Base-by-base conservation (phyloP, 257 asterid species). In the Perilla frutescens region DNA sequence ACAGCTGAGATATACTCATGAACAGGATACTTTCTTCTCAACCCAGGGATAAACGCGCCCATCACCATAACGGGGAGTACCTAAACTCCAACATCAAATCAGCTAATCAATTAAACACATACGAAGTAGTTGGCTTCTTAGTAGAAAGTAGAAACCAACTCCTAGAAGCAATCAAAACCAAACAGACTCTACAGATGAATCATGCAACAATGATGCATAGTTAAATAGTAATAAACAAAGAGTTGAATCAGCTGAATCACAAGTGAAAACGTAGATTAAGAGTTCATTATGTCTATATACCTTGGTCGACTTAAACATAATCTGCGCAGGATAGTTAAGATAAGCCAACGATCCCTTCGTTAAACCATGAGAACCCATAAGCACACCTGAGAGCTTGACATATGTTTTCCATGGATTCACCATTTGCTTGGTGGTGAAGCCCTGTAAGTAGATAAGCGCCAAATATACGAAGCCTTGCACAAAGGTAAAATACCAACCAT, bases 241-340 rank as follows among this genome's bases (percentile, higher is more conserved):
- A 12, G 47, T 43, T 49, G 45, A 47, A 14, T 11, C 47, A 50
- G 37, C 60, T 29, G 43, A 70, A 57, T 13, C 68, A 20, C 12
- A 40, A 62, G 13, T 51, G 4, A 62, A 61, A 7, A 36, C 32
- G 26, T 14, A 1, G 20, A 65, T 65, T 6, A n/a, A 37, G 15
- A 32, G 53, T 49, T 29, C 9, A 12, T 50, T 0, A 0, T 39
- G 47, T n/a, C 26, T 20, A 20, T 31, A 58, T 84, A 93, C 98
- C 97, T 91, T 93, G 40, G 98, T 93, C 63, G 98, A 93, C 76
- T 93, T 93, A 60, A 89, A 93, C 97, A 93, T 93, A 80, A 93
- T 91, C 64, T 93, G 98, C 51, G 98, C 98, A 0, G 98, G 98
- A 72, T 93, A 93, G 61, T 93, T 91, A 60, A 93, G 96, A 80